Percentiles rank a stretch among this genome's conserved stretches.
phyloP scores from a whole-genome alignment of 1,139 yeast genomes.

The Yamadazyma spencermartinsiae region DNA sequence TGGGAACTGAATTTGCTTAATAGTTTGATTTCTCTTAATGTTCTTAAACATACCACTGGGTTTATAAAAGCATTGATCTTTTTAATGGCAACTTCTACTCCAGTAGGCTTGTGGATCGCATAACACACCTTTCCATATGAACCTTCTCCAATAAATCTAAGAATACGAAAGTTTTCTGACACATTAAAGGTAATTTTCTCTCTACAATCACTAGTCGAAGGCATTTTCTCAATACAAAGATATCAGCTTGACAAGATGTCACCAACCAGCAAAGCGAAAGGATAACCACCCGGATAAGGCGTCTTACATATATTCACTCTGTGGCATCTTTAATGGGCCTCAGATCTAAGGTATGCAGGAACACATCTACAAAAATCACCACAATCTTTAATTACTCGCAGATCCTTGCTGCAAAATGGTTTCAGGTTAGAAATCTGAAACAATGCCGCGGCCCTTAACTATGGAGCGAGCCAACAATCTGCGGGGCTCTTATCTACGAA shows the following conservation, averaged over 20 bases:
- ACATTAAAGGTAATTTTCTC: slow-evolving; percentile 30
- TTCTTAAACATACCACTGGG: slow-evolving; percentile 38
- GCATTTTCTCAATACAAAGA: background rate
- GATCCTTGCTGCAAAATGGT: background rate
- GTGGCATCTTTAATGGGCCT: too few species aligned
- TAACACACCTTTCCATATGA: slow-evolving; percentile 48
- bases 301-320: too few species aligned
- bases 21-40: slow-evolving; percentile 43
- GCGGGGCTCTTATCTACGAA: background rate
- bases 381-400: background rate
- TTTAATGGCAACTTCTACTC: slow-evolving; percentile 43
- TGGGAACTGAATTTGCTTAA: slow-evolving; percentile 37
- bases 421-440: slow-evolving; percentile 1
- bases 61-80: slow-evolving; percentile 43
- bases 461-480: background rate
- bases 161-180: slow-evolving; percentile 37
- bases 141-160: slow-evolving; percentile 46
- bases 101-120: slow-evolving; percentile 41
- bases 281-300: too few species aligned
- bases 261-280: too few species aligned
- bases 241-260: too few species aligned
- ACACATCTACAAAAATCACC: slow-evolving; percentile 1
- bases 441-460: background rate
- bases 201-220: slow-evolving; percentile 7
- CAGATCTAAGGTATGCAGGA: too few species aligned